These are phyloP conservation scores for Chamaecrista fasciculata DNA, from an alignment of 306 rosid genomes.

Conservation along the genomic window DNA sequence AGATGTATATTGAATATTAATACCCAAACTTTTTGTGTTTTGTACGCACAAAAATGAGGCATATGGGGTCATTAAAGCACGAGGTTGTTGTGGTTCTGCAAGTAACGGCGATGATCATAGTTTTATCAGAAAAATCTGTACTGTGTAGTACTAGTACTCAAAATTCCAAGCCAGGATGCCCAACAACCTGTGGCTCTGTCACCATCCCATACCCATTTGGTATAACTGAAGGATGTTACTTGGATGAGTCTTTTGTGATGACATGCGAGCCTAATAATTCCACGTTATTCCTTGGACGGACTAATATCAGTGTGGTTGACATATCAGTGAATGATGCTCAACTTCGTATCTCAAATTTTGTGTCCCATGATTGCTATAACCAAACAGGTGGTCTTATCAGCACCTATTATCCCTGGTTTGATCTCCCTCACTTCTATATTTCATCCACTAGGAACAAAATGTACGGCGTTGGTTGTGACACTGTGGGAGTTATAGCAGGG, in stretches of 20 bases:
- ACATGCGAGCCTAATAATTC: slow-evolving; percentile 1
- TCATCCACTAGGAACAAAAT: slow-evolving; percentile 33
- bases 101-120: too few species aligned
- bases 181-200: neutral
- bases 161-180: too few species aligned
- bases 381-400: neutral
- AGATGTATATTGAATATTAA: too few species aligned
- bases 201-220: slow-evolving; percentile 37
- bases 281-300: neutral
- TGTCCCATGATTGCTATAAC: slow-evolving; percentile 18
- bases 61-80: too few species aligned
- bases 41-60: too few species aligned
- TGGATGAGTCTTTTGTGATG: slow-evolving; percentile 29
- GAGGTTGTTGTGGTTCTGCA: too few species aligned
- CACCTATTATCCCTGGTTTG: neutral
- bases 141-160: too few species aligned
- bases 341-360: slow-evolving; percentile 10
- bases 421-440: neutral
- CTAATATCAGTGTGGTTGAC: neutral
- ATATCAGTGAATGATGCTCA: slow-evolving; percentile 33
- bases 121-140: too few species aligned
- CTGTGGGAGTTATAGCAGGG: neutral
- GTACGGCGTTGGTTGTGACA: slow-evolving; percentile 37
- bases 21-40: too few species aligned
- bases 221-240: slow-evolving; percentile 1